Percentiles rank a stretch among this genome's conserved stretches.
Evolutionary conservation across 1,139 yeast species (phyloP).

Genomic region (Protomyces pachydermus): DNA sequence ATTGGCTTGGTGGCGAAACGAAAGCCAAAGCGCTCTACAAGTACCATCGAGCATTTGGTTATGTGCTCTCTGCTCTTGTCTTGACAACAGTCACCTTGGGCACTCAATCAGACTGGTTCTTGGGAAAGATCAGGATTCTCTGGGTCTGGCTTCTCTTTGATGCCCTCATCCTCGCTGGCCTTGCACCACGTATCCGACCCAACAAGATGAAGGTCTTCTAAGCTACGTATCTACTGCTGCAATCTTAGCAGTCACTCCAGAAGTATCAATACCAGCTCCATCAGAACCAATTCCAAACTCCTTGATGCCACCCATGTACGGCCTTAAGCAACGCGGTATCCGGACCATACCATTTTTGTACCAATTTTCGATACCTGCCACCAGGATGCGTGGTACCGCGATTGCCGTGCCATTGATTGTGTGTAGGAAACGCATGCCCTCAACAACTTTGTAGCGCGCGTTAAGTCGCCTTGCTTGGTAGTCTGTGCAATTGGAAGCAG

Average conservation of each 20-base stretch:
- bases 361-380: constrained; percentile 80
- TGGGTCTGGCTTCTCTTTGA: constrained; percentile 25
- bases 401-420: constrained; percentile 94
- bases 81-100: constrained; percentile 35
- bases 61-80: constrained; percentile 33
- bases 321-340: constrained; percentile 63
- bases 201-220: constrained; percentile 18
- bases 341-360: constrained; percentile 54
- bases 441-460: constrained; percentile 45
- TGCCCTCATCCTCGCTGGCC: constrained; percentile 27
- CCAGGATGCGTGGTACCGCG: constrained; percentile 87
- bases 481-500: constrained; percentile 88
- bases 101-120: constrained; percentile 35
- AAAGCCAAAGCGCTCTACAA: constrained; percentile 37
- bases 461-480: constrained; percentile 82
- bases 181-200: constrained; percentile 28
- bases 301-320: constrained; percentile 25
- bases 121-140: constrained; percentile 3
- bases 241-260: not conserved
- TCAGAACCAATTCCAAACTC: not conserved
- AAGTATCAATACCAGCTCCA: too few relatives aligned
- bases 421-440: constrained; percentile 49
- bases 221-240: too few relatives aligned
- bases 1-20: constrained; percentile 36
- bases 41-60: constrained; percentile 38